Conservation (phyloP, 495 filamentous ascomycete genomes). For the Xylaria longipes region DNA sequence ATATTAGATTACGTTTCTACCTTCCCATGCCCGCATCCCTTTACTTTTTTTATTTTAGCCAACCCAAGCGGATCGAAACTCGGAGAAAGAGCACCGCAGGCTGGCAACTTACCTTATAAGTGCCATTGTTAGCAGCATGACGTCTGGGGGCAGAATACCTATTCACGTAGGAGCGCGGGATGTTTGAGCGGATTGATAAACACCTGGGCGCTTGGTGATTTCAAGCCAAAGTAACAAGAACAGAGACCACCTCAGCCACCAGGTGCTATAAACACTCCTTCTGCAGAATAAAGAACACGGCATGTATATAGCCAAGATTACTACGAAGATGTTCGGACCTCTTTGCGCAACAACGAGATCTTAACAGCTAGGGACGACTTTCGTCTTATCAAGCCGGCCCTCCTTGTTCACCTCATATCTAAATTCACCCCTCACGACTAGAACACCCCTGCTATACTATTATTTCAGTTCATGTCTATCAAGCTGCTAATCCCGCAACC, state of each 20-base stretch:
- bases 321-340: no score
- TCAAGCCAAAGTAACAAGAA: not conserved
- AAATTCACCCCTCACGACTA: no score
- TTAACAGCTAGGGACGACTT: no score
- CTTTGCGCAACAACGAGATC: no score
- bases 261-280: no score
- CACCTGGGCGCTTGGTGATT: not conserved
- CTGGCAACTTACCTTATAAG: not conserved
- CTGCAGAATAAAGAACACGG: no score
- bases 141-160: not conserved
- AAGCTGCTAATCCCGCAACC: not conserved
- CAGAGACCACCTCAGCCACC: no score
- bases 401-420: no score
- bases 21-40: no score
- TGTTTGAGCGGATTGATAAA: not conserved
- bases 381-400: no score
- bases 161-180: not conserved
- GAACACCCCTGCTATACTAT: not conserved
- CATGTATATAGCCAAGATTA: no score
- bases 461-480: not conserved
- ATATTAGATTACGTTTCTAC: not conserved
- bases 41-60: no score
- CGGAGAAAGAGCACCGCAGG: not conserved
- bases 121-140: not conserved
- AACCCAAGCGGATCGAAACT: not conserved